Percentiles rank a stretch among this genome's conserved stretches.
phyloP scores from a whole-genome alignment of 352 stramenopile species.

The Pythium plurisporium region DNA sequence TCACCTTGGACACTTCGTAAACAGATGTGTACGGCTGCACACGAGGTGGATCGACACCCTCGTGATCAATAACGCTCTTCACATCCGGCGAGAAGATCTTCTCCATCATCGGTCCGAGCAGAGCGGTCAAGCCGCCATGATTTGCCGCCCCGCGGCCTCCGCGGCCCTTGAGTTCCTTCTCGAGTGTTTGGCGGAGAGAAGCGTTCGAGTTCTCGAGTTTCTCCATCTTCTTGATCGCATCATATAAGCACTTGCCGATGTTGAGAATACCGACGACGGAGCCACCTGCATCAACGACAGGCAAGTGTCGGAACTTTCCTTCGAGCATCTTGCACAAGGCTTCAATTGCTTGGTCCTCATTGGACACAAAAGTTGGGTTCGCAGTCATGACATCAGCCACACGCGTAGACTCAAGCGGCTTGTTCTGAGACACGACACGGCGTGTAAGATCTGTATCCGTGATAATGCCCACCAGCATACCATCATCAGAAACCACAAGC shows the following conservation, averaged over 20 bases:
- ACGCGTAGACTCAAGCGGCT: constrained; percentile 56
- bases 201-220: constrained; percentile 79
- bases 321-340: constrained; percentile 84
- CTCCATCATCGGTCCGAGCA: constrained; percentile 82
- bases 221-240: constrained; percentile 97
- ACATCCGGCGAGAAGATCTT: constrained; percentile 87
- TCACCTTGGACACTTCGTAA: constrained; percentile 90
- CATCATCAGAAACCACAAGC: constrained; percentile 88
- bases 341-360: constrained; percentile 78
- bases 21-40: constrained; percentile 90
- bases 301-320: constrained; percentile 84
- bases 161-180: constrained; percentile 69
- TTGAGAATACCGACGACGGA: constrained; percentile 95
- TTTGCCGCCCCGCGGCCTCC: constrained; percentile 22
- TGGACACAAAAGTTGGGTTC: constrained; percentile 81
- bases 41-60: constrained; percentile 65
- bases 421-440: constrained; percentile 77
- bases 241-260: constrained; percentile 98
- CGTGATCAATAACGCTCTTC: constrained; percentile 79
- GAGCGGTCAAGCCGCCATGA: constrained; percentile 39
- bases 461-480: constrained; percentile 92
- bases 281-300: constrained; percentile 72
- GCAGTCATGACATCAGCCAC: constrained; percentile 82
- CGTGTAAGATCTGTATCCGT: constrained; percentile 90
- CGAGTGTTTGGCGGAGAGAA: constrained; percentile 66